phyloP scores from a whole-genome alignment of 2,329 filamentous ascomycete species.

The Stromatinia cepivora region DNA sequence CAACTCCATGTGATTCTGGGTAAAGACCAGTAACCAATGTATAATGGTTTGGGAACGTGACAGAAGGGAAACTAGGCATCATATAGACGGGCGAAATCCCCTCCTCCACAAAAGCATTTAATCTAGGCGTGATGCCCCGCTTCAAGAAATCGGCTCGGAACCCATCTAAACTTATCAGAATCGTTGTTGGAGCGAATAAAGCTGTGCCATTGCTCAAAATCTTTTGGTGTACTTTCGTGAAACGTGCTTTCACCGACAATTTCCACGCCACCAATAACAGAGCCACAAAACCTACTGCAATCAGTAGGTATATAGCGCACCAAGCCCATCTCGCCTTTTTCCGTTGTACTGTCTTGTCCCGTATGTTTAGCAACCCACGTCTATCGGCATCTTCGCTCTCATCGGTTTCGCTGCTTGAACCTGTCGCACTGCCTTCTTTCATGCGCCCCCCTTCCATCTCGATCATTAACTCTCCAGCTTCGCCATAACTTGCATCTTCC shows the following conservation, averaged over 20 bases:
- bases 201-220: conserved; percentile 79
- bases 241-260: conserved; percentile 51
- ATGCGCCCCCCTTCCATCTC: conserved; percentile 80
- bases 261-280: conserved; percentile 60
- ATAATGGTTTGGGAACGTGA: conserved; percentile 97
- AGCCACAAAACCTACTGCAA: conserved; percentile 56
- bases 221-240: conserved; percentile 38
- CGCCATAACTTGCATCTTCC: conserved; percentile 58
- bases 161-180: conserved; percentile 91
- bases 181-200: conserved; percentile 85
- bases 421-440: conserved; percentile 64
- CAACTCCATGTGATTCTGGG: conserved; percentile 88
- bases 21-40: conserved; percentile 90
- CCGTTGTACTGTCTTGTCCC: conserved; percentile 51
- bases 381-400: conserved; percentile 60
- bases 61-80: conserved; percentile 90
- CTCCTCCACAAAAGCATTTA: conserved; percentile 73
- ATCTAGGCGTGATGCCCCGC: conserved; percentile 76
- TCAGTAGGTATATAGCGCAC: conserved; percentile 54
- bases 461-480: conserved; percentile 78
- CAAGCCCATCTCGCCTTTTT: conserved; percentile 55
- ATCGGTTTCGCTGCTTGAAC: conserved; percentile 61
- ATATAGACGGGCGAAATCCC: conserved; percentile 92
- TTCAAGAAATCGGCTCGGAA: conserved; percentile 91
- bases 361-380: conserved; percentile 49